Conservation (phyloP, 495 filamentous ascomycete species). For the Penicillium coprophilum region DNA sequence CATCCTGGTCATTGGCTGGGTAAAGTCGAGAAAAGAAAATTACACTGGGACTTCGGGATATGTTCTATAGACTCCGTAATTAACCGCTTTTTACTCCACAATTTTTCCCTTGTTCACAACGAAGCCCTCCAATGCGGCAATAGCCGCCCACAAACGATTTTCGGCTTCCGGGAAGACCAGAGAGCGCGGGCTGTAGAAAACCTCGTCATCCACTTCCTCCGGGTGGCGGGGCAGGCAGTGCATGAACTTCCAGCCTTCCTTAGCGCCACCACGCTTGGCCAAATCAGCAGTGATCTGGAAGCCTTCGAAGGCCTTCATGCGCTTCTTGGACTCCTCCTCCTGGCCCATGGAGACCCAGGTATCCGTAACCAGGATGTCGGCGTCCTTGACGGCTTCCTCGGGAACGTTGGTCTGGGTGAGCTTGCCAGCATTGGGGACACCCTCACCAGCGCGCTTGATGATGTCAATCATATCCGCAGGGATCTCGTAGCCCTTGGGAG, state of each 20-base stretch:
- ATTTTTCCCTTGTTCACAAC: slow-evolving; percentile 87
- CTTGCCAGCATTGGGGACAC: slow-evolving; percentile 58
- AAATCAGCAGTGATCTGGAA: slow-evolving; percentile 87
- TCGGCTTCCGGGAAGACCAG: slow-evolving; percentile 93
- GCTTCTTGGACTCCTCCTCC: slow-evolving; percentile 74
- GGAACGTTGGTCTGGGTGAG: slow-evolving; percentile 74
- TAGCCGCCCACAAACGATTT: slow-evolving; percentile 88
- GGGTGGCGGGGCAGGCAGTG: slow-evolving; percentile 93
- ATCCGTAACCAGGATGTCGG: slow-evolving; percentile 90
- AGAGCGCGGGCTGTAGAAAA: slow-evolving; percentile 80
- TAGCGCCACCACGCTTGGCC: slow-evolving; percentile 81
- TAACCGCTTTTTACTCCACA: slow-evolving; percentile 32
- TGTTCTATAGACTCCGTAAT: not conserved
- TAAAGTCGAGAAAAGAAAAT: not conserved
- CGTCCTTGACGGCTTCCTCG: slow-evolving; percentile 83
- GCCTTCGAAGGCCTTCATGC: slow-evolving; percentile 77
- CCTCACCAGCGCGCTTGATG: slow-evolving; percentile 60
- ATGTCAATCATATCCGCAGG: slow-evolving; percentile 65
- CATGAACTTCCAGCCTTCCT: slow-evolving; percentile 94
- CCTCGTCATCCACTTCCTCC: slow-evolving; percentile 92
- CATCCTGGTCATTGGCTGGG: slow-evolving; percentile 11
- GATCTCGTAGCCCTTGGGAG: slow-evolving; percentile 79
- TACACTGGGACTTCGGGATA: not conserved
- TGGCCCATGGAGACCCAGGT: slow-evolving; percentile 99
- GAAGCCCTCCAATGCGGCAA: slow-evolving; percentile 83